Base-by-base conservation (phyloP, 306 rosid genomes). In the Malus domestica region DNA sequence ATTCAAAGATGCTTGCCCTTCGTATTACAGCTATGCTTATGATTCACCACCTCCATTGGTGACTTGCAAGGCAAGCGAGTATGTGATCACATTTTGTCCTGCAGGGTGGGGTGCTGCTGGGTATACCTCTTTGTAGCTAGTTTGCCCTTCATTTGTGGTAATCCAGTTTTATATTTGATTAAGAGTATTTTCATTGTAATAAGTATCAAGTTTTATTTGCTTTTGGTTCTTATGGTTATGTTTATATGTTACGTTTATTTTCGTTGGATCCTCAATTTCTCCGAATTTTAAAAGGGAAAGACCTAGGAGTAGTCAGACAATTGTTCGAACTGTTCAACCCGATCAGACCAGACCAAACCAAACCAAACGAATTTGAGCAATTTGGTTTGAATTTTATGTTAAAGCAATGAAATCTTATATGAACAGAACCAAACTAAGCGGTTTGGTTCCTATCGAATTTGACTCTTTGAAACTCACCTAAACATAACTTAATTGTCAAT, bases 1-100 rank as follows among this genome's bases (percentile, higher is more conserved):
- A 1, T 90, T 95, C 80, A 95, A 95, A 85, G 86, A 87, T 1
- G 96, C 90, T 25, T 95, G 97, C 74, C 97, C 96, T 1, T 51
- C 70, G 60, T 95, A 92, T 77, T 88, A 85, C 76, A 90, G 92
- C 68, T 95, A 87, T 73, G 97, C 99, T 46, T 95, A 83, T 76
- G 97, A 95, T 55, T 58, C 87, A 35, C 90, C 98, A 16, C 40
- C 87, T 57, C 91, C 97, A 0, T 76, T 92, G 88, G 89, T 77
- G 58, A 89, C 80, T 20, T 92, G 97, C 81, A 76, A 83, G 3
- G 83, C 92, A 0, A 83, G 62, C 2, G 93, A 88, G 67, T 90
- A 80, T 64, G 60, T 80, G 14, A 40, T 92, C 30, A 89, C 96
- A 23, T 92, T 95, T 76, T 95, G 99, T 72, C 97, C 97, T 18